Evolutionary conservation across 2,329 filamentous ascomycete species (phyloP).

Genomic region (Phyllosticta paracitricarpa): DNA sequence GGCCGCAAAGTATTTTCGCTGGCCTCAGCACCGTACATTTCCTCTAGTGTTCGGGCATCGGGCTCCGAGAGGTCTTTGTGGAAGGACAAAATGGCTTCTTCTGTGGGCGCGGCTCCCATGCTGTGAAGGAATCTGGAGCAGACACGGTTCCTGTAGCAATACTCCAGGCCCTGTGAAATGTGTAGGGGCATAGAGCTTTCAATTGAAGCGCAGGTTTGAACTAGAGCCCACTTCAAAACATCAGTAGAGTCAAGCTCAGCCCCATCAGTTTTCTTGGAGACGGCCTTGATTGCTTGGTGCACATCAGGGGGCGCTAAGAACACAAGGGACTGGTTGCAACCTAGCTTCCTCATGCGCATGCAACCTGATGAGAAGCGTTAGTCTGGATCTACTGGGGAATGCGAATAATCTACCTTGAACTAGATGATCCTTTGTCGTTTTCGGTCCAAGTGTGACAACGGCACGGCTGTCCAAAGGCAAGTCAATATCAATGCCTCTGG

Average conservation of each 20-base stretch:
- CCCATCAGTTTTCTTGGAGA: not conserved
- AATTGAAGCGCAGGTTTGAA: not conserved
- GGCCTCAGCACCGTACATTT: conserved; percentile 39
- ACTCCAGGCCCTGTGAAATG: conserved; percentile 1
- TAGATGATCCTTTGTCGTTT: conserved; percentile 57
- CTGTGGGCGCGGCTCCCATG: not conserved
- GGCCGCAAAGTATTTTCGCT: conserved; percentile 8
- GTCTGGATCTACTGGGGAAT: conserved; percentile 34
- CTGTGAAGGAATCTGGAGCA: not conserved
- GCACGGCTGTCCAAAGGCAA: conserved; percentile 51
- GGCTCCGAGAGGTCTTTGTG: conserved; percentile 23
- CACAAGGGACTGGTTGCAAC: conserved; percentile 36
- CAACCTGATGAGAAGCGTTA: not conserved
- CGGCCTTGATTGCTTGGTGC: conserved; percentile 43
- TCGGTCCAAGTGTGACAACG: conserved; percentile 56
- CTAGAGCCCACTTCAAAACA: not conserved
- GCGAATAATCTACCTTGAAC: conserved; percentile 44
- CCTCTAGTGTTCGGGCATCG: conserved; percentile 45
- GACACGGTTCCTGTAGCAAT: not conserved
- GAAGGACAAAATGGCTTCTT: not conserved
- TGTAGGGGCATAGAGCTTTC: not conserved
- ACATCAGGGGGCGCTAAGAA: conserved; percentile 28
- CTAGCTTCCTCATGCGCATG: conserved; percentile 3
- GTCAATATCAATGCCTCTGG: conserved; percentile 57
- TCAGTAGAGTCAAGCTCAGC: not conserved